A percentile compares a stretch with the other conserved stretches of the same genome.
Conservation (phyloP, 257 asterid species). For the Solanum medicagineum region DNA sequence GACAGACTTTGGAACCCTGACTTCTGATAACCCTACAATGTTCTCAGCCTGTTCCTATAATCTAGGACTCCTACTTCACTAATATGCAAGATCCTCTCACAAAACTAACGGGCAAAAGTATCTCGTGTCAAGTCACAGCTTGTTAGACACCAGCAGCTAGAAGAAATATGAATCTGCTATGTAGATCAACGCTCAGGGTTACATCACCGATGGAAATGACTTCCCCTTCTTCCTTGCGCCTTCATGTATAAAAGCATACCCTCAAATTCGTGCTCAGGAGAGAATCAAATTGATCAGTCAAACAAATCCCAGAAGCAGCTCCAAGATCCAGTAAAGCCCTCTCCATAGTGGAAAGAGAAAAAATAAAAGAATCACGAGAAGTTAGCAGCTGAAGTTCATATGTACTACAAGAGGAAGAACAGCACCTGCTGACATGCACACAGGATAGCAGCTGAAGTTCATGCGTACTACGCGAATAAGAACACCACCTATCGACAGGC, state of each 20-base stretch:
- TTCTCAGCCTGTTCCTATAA: constrained; percentile 22
- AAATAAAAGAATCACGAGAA: constrained; percentile 48
- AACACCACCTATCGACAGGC: constrained; percentile 1
- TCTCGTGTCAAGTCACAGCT: constrained; percentile 14
- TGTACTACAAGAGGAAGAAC: constrained; percentile 2
- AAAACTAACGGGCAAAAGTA: constrained; percentile 5
- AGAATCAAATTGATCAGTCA: constrained; percentile 6
- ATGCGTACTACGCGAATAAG: background rate
- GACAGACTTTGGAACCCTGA: constrained; percentile 2
- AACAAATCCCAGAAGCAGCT: constrained; percentile 15
- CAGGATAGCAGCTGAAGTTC: constrained; percentile 41
- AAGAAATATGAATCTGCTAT: constrained; percentile 10
- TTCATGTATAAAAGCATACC: constrained; percentile 21
- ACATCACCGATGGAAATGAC: constrained; percentile 5
- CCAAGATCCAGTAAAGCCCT: constrained; percentile 14
- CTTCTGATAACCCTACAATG: background rate
- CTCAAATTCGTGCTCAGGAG: constrained; percentile 9
- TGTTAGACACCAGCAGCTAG: constrained; percentile 31
- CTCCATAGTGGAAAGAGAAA: constrained; percentile 23
- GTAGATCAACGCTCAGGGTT: constrained; percentile 2
- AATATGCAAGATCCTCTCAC: constrained; percentile 36
- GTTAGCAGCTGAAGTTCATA: constrained; percentile 38
- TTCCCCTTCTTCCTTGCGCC: constrained; percentile 17
- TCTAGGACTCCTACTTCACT: constrained; percentile 17
- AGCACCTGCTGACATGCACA: background rate